Evolutionary conservation across 2,329 filamentous ascomycete genomes (phyloP), one percentile per base, ranked within the genome.

Genomic region (Neurospora sp.): DNA sequence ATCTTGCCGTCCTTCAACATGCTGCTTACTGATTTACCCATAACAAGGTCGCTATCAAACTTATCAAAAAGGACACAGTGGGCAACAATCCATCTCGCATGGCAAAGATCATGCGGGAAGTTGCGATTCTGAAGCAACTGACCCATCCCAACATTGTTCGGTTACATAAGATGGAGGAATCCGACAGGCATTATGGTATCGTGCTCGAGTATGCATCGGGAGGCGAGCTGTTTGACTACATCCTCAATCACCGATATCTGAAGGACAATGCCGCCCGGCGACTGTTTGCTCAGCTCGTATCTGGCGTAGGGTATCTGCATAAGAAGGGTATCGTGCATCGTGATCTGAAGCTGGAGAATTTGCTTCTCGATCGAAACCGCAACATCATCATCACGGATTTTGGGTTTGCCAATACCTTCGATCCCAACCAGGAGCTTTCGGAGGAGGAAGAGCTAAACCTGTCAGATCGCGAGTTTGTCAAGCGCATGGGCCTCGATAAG

Each of bases 381-480:
- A 99, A 99, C 83, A 98, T 99, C 78, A 99, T 99, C 82, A 99
- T 99, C 78, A 99, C 96, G 17, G 96, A 99, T 81, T 99, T 99
- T 81, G 96, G 96, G 19, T 99, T 99, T 79, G 96, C 96, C 75
- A 99, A 99, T 81, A 98, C 94, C 0, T 99, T 99, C 78, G 92
- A 97, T 77, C 89, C 96, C 0, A 82, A 84, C 42, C 96, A 99
- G 77, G 93, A 97, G 79, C 85, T 99, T 46, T 89, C 88, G 4
- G 93, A 97, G 71, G 94, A 97, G 71, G 91, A 97, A 74, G 96
- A 98, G 80, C 88, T 93, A 76, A 92, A 93, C 73, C 83, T 99
- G 28, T 87, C 88, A 36, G 95, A 97, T 78, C 91, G 93, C 74
- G 94, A 97, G 19, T 96, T 90, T 77, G 91, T 98, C 72, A 95